Conservation (phyloP, 2,329 filamentous ascomycete species). For the Ophiocordyceps camponoti-saundersi region DNA sequence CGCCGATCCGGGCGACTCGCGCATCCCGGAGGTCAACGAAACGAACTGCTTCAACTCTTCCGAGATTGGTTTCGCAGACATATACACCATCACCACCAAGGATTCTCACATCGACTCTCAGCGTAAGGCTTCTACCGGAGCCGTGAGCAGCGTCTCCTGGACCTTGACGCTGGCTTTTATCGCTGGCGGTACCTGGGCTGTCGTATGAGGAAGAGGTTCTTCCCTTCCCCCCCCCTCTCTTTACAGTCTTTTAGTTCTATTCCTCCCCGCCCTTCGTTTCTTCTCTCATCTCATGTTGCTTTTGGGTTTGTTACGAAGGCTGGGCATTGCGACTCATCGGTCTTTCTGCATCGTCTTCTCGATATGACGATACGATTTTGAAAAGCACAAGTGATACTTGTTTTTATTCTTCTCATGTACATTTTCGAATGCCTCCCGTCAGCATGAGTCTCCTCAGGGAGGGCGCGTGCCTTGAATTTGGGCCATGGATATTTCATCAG, state of each 20-base stretch:
- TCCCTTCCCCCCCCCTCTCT: neutral
- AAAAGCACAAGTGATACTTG: neutral
- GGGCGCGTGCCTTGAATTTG: neutral
- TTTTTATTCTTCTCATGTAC: neutral
- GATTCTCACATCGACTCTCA: conserved; percentile 16
- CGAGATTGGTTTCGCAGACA: conserved; percentile 55
- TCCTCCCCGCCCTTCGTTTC: too few species aligned
- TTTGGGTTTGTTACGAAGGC: too few species aligned
- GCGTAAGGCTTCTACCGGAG: neutral
- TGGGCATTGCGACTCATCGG: neutral
- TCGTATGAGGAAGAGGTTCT: neutral
- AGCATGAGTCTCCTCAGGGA: neutral
- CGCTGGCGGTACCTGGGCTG: neutral
- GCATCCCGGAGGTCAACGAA: conserved; percentile 54
- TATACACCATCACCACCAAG: conserved; percentile 51
- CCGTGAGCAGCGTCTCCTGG: neutral
- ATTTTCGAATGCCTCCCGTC: neutral
- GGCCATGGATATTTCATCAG: neutral
- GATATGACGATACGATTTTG: neutral
- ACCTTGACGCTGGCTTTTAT: neutral
- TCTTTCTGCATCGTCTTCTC: neutral
- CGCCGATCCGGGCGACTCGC: conserved; percentile 53
- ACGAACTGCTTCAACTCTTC: conserved; percentile 82
- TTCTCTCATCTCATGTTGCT: too few species aligned
- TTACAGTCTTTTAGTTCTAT: neutral